phyloP scores from a whole-genome alignment of 2,329 filamentous ascomycete genomes.

The Beauveria medogensis region DNA sequence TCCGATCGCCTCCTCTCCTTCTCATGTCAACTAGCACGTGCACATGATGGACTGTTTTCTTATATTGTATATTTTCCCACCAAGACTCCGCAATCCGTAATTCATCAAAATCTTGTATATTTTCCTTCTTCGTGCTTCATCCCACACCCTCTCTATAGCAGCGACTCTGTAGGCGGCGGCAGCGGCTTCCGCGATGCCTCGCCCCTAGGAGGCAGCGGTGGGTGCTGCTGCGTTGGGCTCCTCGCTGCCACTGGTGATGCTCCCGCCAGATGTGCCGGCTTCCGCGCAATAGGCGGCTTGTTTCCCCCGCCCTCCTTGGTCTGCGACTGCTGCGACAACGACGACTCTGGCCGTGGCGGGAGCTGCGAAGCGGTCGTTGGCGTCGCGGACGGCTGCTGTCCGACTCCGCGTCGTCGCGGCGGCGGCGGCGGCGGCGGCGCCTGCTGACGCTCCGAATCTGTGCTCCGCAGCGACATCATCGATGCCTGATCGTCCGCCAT shows the following conservation, averaged over 20 bases:
- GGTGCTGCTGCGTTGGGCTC: constrained; percentile 16
- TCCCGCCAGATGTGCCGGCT: constrained; percentile 47
- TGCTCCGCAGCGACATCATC: background rate
- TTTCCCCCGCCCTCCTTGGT: constrained; percentile 17
- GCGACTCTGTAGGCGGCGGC: background rate
- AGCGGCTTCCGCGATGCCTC: background rate
- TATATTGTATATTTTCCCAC: background rate
- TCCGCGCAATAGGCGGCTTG: constrained; percentile 51
- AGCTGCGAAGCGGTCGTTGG: constrained; percentile 25
- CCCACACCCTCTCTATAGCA: background rate
- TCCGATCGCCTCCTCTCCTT: too few relatives aligned
- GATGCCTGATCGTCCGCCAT: constrained; percentile 27
- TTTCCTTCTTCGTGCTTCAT: background rate
- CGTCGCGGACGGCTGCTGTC: constrained; percentile 17
- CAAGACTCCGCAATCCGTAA: background rate
- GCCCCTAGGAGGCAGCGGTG: background rate
- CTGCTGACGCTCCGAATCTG: constrained; percentile 11
- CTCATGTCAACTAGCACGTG: background rate
- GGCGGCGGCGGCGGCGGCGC: constrained; percentile 21
- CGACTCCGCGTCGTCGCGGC: constrained; percentile 18
- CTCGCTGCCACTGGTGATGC: constrained; percentile 14
- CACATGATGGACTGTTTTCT: background rate
- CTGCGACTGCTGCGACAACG: constrained; percentile 18
- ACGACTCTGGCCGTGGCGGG: constrained; percentile 25
- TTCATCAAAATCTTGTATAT: background rate